These are phyloP conservation scores for Rubus parviflorus DNA, from an alignment of 306 rosid genomes.

Conservation along the genomic window DNA sequence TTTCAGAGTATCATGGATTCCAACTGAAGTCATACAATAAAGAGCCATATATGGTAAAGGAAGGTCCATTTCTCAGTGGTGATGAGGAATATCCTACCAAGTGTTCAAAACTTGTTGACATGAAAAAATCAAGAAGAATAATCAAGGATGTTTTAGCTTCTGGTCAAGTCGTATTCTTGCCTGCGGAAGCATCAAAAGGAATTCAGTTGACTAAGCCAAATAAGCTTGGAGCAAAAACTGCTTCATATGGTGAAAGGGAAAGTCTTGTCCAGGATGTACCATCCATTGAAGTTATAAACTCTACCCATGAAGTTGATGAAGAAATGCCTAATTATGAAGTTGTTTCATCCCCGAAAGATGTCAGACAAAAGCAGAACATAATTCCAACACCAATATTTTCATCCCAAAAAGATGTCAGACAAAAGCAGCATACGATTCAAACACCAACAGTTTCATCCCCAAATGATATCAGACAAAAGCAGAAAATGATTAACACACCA, in stretches of 20 bases:
- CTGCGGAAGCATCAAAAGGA: constrained; percentile 40
- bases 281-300: constrained; percentile 7
- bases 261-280: constrained; percentile 25
- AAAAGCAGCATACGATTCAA: constrained; percentile 41
- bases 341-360: constrained; percentile 43
- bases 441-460: constrained; percentile 34
- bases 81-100: constrained; percentile 79
- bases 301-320: constrained; percentile 45
- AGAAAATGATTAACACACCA: constrained; percentile 31
- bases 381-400: constrained; percentile 26
- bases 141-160: constrained; percentile 52
- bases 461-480: constrained; percentile 38
- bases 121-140: constrained; percentile 66
- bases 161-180: constrained; percentile 33
- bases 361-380: constrained; percentile 37
- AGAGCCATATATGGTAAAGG: constrained; percentile 87
- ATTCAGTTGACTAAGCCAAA: constrained; percentile 28
- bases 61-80: constrained; percentile 72
- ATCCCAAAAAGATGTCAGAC: constrained; percentile 29
- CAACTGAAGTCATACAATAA: constrained; percentile 53
- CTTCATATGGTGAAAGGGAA: constrained; percentile 38
- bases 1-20: constrained; percentile 83
- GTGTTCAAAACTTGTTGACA: constrained; percentile 77
- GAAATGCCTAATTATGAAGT: constrained; percentile 44
- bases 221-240: constrained; percentile 36